A percentile compares a stretch with the other conserved stretches of the same genome.
phyloP scores from a whole-genome alignment of 179 eudicot genomes.

The Amaranthus tricolor region DNA sequence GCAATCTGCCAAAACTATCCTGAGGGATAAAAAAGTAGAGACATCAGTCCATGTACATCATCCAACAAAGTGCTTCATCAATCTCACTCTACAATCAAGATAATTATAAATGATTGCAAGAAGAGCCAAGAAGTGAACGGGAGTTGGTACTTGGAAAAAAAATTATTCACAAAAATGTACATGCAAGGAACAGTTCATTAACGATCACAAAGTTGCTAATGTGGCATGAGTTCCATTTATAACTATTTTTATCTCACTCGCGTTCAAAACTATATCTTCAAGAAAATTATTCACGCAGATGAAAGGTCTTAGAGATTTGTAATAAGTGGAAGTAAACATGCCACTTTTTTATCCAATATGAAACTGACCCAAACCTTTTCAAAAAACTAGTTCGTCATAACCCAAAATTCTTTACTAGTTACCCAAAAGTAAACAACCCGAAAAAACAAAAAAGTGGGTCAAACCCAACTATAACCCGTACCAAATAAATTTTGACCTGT shows the following conservation, averaged over 20 bases:
- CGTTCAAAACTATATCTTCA: background rate
- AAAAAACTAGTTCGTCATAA: too few species aligned
- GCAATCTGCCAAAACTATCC: slow-evolving; percentile 97
- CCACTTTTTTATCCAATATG: too few species aligned
- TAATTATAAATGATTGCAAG: background rate
- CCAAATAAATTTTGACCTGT: too few species aligned
- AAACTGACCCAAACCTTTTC: too few species aligned
- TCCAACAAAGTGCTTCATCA: background rate
- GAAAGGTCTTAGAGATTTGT: background rate
- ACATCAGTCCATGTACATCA: slow-evolving; percentile 17
- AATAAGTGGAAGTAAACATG: background rate
- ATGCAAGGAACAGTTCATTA: background rate
- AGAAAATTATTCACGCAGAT: background rate
- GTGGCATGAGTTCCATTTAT: background rate
- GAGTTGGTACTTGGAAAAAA: too few species aligned
- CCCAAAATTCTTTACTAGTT: too few species aligned
- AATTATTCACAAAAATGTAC: background rate
- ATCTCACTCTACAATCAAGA: background rate
- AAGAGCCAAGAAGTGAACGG: background rate
- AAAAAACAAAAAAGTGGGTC: too few species aligned
- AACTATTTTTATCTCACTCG: background rate
- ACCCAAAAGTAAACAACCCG: too few species aligned
- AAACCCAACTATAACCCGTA: too few species aligned
- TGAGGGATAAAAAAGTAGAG: slow-evolving; percentile 32
- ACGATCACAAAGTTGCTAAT: background rate